These are phyloP conservation scores for Trichoderma virens DNA, from an alignment of 495 filamentous ascomycete genomes.

Conservation along the genomic window DNA sequence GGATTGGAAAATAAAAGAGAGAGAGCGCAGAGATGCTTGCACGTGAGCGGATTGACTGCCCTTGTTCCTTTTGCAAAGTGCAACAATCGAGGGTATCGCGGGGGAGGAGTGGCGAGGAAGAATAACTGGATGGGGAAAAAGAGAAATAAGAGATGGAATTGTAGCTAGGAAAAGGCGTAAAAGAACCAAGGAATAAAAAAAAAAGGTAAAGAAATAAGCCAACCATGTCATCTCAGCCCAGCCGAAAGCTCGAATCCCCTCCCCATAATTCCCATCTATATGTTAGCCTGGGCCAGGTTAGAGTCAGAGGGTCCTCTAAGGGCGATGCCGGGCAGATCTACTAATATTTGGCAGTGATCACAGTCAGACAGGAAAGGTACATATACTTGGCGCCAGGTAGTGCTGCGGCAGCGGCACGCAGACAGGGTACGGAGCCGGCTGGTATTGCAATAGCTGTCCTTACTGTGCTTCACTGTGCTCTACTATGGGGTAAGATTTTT, in stretches of 20 bases:
- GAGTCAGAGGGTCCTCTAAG: not conserved
- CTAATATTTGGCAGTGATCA: not conserved
- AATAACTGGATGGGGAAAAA: not conserved
- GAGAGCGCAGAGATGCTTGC: not conserved
- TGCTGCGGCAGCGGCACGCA: too few relatives aligned
- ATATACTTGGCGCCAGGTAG: not conserved
- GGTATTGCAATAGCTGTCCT: too few relatives aligned
- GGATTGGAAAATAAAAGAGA: not conserved
- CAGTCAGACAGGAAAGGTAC: not conserved
- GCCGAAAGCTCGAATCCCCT: too few relatives aligned
- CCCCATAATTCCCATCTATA: too few relatives aligned
- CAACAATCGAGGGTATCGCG: not conserved
- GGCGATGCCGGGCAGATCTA: slow-evolving; percentile 2
- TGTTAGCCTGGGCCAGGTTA: not conserved
- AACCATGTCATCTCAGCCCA: too few relatives aligned
- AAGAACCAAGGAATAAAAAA: too few relatives aligned
- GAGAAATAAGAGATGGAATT: not conserved
- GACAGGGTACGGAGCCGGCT: too few relatives aligned
- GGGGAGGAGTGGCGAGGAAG: not conserved
- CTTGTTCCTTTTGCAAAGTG: not conserved
- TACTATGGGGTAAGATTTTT: not conserved
- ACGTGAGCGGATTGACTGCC: not conserved
- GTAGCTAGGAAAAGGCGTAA: not conserved
- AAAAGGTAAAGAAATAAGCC: too few relatives aligned
- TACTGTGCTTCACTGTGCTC: not conserved